Base-by-base conservation (phyloP, 495 filamentous ascomycete species). In the Aspergillus bertholletiae region DNA sequence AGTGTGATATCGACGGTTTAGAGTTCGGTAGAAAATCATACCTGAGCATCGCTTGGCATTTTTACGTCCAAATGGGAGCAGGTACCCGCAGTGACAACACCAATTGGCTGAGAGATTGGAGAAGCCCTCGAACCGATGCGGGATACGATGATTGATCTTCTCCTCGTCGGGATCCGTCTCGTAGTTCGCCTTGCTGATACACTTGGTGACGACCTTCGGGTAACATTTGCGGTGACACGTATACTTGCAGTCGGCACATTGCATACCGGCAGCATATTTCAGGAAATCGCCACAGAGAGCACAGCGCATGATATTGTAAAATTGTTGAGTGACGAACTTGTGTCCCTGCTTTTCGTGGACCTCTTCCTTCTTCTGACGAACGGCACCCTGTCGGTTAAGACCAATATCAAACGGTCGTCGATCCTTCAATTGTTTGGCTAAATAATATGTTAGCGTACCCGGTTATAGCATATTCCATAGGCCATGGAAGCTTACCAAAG, bases 261-360 rank as follows among this genome's bases (percentile, higher is more conserved):
- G 94, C 93, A 97, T 97, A 43, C 94, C 95, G 15, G 94, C 88
- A 27, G 92, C 92, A 73, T 97, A 97, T 67, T 97, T 97, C 73
- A 99, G 85, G 63, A 97, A 96, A 53, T 97, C 95, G 51, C 93
- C 95, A 71, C 94, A 99, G 20, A 97, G 84, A 28, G 94, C 95
- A 75, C 94, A 99, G 60, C 95, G 94, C 94, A 99, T 99, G 69
- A 99, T 96, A 77, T 97, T 97, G 85, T 97, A 99, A 75, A 97
- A 99, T 69, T 96, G 93, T 72, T 96, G 92, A 60, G 88, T 85
- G 45, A 97, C 84, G 61, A 99, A 99, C 74, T 97, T 97, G 85
- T 99, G 94, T 27, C 94, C 94, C 66, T 96, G 96, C 80, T 96
- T 93, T 72, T 97, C 94, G 74, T 96, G 89, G 12, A 97, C 85